Conservation (phyloP, 2,329 filamentous ascomycete species). For the Thyridium curvatum region DNA sequence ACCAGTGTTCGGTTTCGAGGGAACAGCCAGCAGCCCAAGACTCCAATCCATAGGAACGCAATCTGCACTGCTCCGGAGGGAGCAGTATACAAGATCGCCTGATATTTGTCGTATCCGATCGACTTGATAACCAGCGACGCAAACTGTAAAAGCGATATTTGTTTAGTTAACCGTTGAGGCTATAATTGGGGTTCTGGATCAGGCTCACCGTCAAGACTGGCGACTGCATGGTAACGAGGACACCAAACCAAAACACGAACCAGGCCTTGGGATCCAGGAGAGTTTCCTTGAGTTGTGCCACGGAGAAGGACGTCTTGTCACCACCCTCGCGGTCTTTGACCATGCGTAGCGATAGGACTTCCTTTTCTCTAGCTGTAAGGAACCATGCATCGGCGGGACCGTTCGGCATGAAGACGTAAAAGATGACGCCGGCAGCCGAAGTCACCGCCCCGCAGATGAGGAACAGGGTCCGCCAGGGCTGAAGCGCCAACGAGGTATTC, state of each 20-base stretch:
- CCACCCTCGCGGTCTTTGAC: constrained; percentile 23
- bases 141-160: background rate
- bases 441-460: constrained; percentile 43
- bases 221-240: constrained; percentile 38
- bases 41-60: constrained; percentile 36
- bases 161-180: background rate
- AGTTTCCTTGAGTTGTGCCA: constrained; percentile 34
- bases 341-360: constrained; percentile 28
- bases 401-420: constrained; percentile 39
- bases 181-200: too few relatives aligned
- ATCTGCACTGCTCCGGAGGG: constrained; percentile 22
- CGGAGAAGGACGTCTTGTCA: constrained; percentile 33
- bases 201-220: constrained; percentile 31
- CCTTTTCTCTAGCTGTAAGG: constrained; percentile 32
- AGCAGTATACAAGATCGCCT: too few relatives aligned
- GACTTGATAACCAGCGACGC: too few relatives aligned
- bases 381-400: constrained; percentile 43
- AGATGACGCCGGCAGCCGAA: constrained; percentile 30
- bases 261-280: constrained; percentile 35
- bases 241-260: constrained; percentile 36
- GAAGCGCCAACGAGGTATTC: constrained; percentile 26
- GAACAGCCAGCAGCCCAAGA: constrained; percentile 26
- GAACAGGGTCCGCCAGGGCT: constrained; percentile 41
- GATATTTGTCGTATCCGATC: too few relatives aligned
- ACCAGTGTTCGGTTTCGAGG: constrained; percentile 28